A percentile compares a stretch with the other conserved stretches of the same genome.
Conservation (phyloP, 805 yeast genomes). For the Jamesozyma piceae region DNA sequence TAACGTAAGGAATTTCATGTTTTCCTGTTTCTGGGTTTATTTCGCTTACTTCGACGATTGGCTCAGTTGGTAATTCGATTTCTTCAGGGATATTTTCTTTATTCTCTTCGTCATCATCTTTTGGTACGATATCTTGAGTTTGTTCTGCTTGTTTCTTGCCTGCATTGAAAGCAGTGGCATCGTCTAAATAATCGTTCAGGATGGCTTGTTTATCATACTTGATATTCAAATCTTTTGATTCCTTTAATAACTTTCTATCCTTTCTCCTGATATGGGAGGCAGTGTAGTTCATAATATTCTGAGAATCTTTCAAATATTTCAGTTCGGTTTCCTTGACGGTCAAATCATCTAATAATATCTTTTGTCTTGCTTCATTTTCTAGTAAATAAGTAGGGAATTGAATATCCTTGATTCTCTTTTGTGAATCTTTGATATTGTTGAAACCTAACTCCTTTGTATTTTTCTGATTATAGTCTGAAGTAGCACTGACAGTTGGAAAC, state of each 20-base stretch:
- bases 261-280: neutral
- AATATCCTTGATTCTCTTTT: constrained; percentile 25
- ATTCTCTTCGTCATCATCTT: neutral
- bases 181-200: constrained; percentile 2
- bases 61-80: neutral
- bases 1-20: neutral
- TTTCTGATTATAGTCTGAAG: constrained; percentile 14
- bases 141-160: neutral
- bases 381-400: constrained; percentile 22
- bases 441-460: constrained; percentile 22
- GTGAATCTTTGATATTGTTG: constrained; percentile 11
- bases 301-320: constrained; percentile 19
- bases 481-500: constrained; percentile 26
- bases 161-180: constrained; percentile 1
- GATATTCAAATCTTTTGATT: neutral
- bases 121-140: neutral
- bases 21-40: too few species aligned
- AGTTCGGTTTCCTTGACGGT: constrained; percentile 19
- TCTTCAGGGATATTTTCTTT: neutral
- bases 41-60: neutral
- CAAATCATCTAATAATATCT: constrained; percentile 14
- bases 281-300: constrained; percentile 7
- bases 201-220: neutral
- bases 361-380: constrained; percentile 24
- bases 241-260: neutral